Conservation (phyloP, 331 rosid genomes). For the Malus hybrid region DNA sequence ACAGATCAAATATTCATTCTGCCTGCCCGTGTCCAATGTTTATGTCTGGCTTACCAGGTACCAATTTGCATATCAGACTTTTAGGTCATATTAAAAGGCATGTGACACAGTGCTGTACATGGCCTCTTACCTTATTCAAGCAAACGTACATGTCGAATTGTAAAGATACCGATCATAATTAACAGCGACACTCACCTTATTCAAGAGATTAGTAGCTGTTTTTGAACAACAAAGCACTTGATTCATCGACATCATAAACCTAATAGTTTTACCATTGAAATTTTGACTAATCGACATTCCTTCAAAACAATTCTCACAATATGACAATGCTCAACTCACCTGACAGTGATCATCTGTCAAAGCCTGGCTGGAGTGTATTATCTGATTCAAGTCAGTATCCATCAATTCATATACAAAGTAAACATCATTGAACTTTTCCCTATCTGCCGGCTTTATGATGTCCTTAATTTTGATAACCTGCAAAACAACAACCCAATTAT, state of each 20-base stretch:
- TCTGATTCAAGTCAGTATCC: slow-evolving; percentile 57
- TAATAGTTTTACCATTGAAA: not conserved
- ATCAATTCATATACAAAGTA: slow-evolving; percentile 44
- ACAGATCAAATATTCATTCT: not conserved
- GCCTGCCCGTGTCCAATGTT: not conserved
- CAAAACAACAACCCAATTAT: slow-evolving; percentile 4
- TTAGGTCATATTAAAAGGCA: not conserved
- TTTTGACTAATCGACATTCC: not conserved
- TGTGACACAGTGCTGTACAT: not conserved
- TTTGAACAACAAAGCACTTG: not conserved
- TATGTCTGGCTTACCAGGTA: not conserved
- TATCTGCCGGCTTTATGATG: slow-evolving; percentile 44
- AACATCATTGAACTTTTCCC: slow-evolving; percentile 46
- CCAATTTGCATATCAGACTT: not conserved
- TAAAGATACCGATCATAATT: not conserved
- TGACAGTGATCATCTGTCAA: slow-evolving; percentile 66
- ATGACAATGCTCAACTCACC: slow-evolving; percentile 22
- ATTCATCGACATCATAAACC: not conserved
- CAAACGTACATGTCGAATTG: not conserved
- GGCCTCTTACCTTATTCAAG: not conserved
- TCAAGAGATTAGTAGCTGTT: slow-evolving; percentile 28
- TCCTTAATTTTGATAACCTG: slow-evolving; percentile 72
- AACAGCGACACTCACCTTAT: not conserved
- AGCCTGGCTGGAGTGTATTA: slow-evolving; percentile 43
- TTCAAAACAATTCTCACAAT: not conserved